Base-by-base conservation (phyloP, 345 rosid species). In the Eutrema japonicum region DNA sequence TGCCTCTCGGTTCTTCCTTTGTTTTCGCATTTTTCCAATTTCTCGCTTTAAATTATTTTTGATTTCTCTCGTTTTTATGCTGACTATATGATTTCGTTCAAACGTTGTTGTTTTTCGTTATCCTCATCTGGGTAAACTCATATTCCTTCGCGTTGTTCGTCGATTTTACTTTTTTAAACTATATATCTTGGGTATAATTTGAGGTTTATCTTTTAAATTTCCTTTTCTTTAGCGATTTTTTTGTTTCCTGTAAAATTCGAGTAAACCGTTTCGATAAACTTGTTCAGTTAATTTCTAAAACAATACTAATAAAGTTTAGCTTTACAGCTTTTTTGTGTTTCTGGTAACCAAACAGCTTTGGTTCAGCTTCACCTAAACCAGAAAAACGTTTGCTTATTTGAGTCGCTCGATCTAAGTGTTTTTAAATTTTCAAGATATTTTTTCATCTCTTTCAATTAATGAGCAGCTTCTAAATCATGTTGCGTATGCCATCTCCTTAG, bases 311-410 rank as follows among this genome's bases (percentile, higher is more conserved):
- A n/a, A n/a, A n/a, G n/a, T n/a, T n/a, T n/a, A n/a, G n/a, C n/a
- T n/a, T n/a, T n/a, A 55, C 65, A 45, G 63, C 66, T 47, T 70
- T 47, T 70, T 30, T 47, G 36, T 56, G 59, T 35, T 73, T 73
- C 9, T 73, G 64, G 43, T 51, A 53, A 52, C 22, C 36, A 42
- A 72, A 26, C 55, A 62, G 71, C 57, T 73, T 72, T 64, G 64
- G 47, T 64, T 66, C 55, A 64, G 14, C 69, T 72, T 63, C 56
- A 42, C 40, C 71, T 72, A 63, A 50, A 4, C 53, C 35, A 47
- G 9, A 35, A 5, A 71, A 6, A 14, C 30, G 41, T 57, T 63
- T 38, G 61, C 53, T 55, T 64, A 32, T 65, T 64, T 65, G 56
- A 5, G 47, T 58, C 16, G 10, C 8, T 56, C 9, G 62, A 37